phyloP scores from a whole-genome alignment of 441 rosid species.

The Adansonia rubrostipa region DNA sequence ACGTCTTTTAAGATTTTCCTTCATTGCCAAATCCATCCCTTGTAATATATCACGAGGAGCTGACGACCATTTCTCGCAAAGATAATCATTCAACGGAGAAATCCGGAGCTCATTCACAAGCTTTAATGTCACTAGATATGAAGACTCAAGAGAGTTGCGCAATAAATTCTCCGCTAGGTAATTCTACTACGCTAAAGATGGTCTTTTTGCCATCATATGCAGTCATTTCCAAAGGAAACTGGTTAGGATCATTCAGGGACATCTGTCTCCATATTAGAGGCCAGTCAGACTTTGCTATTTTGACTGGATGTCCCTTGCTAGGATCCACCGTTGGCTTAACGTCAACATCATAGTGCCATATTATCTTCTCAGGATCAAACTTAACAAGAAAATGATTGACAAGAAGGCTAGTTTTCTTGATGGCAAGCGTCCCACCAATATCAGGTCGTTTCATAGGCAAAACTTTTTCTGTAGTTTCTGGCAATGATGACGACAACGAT shows the following conservation, averaged over 20 bases:
- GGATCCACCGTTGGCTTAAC: conserved; percentile 48
- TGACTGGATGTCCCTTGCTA: conserved; percentile 37
- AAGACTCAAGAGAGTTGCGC: conserved; percentile 45
- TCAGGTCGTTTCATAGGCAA: conserved; percentile 63
- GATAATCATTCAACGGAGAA: conserved; percentile 55
- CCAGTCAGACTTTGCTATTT: conserved; percentile 47
- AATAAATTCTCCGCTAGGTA: too few relatives aligned
- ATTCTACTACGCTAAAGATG: too few relatives aligned
- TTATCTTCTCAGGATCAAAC: conserved; percentile 55
- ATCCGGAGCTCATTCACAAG: conserved; percentile 63
- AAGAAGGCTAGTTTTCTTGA: conserved; percentile 42
- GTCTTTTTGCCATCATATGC: too few relatives aligned
- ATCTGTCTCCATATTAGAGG: conserved; percentile 56
- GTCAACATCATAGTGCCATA: conserved; percentile 67
- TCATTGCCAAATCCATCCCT: conserved; percentile 85
- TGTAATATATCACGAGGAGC: conserved; percentile 75
- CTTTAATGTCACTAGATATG: conserved; percentile 45
- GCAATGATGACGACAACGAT: neutral
- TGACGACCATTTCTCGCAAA: conserved; percentile 37
- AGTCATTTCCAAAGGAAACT: conserved; percentile 56
- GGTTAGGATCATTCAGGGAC: conserved; percentile 45
- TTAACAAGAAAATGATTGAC: conserved; percentile 68
- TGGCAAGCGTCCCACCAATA: conserved; percentile 55
- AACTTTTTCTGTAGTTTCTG: conserved; percentile 4
- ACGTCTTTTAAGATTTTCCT: conserved; percentile 66